These are phyloP conservation scores for Monosporascus sp. DNA, from an alignment of 2,329 filamentous ascomycete genomes.

Conservation along the genomic window DNA sequence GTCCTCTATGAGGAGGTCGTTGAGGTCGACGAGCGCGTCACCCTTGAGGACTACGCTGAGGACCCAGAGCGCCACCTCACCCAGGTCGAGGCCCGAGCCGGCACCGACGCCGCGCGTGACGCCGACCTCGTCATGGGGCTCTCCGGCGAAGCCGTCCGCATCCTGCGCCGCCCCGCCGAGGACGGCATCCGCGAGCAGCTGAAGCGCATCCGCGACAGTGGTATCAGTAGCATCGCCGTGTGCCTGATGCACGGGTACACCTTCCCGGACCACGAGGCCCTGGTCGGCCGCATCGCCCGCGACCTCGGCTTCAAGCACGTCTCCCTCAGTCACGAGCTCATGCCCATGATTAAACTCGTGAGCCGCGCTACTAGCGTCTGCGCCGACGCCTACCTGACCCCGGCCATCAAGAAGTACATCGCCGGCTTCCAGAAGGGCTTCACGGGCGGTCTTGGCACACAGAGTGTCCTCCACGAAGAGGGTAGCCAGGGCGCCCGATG, in stretches of 20 bases:
- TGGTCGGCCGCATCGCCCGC: slow-evolving; percentile 69
- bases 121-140: slow-evolving; percentile 63
- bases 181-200: slow-evolving; percentile 54
- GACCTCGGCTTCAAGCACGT: slow-evolving; percentile 83
- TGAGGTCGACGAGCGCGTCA: slow-evolving; percentile 89
- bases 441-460: slow-evolving; percentile 70
- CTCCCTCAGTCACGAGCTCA: slow-evolving; percentile 72
- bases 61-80: slow-evolving; percentile 62
- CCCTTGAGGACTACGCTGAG: slow-evolving; percentile 86
- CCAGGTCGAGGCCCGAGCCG: slow-evolving; percentile 49
- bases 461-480: slow-evolving; percentile 63
- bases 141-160: slow-evolving; percentile 69
- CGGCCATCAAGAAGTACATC: slow-evolving; percentile 71
- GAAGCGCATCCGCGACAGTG: slow-evolving; percentile 62
- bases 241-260: slow-evolving; percentile 92
- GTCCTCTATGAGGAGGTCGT: slow-evolving; percentile 80
- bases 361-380: slow-evolving; percentile 72
- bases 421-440: slow-evolving; percentile 76
- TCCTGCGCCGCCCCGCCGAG: slow-evolving; percentile 59
- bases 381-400: slow-evolving; percentile 76
- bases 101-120: slow-evolving; percentile 40
- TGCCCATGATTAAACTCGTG: slow-evolving; percentile 87
- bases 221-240: slow-evolving; percentile 78
- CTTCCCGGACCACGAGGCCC: slow-evolving; percentile 77
- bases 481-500: slow-evolving; percentile 71